Conservation (phyloP, 2,329 filamentous ascomycete genomes). For the Xylaria sp. region DNA sequence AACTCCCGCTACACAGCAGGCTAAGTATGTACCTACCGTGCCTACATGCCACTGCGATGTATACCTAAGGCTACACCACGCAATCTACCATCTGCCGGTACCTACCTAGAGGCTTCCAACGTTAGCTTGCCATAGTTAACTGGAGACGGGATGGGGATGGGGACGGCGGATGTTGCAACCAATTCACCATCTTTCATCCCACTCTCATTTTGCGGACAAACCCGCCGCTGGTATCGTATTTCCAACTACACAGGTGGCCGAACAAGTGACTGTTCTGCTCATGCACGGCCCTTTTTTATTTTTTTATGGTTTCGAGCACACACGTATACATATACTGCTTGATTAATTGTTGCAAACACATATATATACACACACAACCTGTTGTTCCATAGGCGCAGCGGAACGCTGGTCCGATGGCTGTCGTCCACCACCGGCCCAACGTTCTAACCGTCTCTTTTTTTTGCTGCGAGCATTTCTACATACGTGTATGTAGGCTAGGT, state of each 20-base stretch:
- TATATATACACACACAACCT: no score
- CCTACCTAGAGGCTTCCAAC: not conserved
- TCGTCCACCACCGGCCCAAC: conserved; percentile 17
- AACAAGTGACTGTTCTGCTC: not conserved
- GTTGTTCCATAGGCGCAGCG: not conserved
- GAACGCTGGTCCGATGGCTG: conserved; percentile 17
- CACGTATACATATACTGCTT: no score
- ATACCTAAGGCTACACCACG: no score
- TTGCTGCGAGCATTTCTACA: not conserved
- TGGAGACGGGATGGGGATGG: not conserved
- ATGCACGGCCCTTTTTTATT: not conserved
- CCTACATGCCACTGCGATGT: no score
- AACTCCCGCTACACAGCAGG: not conserved
- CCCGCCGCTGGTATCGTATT: not conserved
- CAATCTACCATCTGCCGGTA: not conserved
- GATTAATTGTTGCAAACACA: no score
- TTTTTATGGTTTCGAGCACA: not conserved
- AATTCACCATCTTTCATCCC: conserved; percentile 2
- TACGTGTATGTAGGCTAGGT: not conserved
- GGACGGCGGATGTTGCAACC: not conserved
- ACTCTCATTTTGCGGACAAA: conserved; percentile 2
- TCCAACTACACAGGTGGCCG: not conserved
- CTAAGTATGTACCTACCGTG: not conserved
- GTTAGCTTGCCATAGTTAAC: not conserved
- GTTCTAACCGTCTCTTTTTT: conserved; percentile 6